phyloP scores from a whole-genome alignment of 2,329 filamentous ascomycete genomes.

The Neopestalotiopsis sp. region DNA sequence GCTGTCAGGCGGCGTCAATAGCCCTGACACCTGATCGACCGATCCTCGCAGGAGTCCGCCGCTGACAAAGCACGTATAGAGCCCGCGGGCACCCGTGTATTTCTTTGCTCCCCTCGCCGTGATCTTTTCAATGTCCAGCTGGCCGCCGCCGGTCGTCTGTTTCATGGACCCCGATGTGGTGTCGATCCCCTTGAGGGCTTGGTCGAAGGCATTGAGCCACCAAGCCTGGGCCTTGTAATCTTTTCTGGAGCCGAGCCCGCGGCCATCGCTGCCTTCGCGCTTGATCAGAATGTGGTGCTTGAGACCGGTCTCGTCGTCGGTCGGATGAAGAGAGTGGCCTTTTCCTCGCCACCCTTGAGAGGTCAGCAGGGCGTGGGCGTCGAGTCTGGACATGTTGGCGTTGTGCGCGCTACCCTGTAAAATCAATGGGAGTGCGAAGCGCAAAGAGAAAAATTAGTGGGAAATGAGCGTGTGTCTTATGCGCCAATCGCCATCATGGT shows the following conservation, averaged over 20 bases:
- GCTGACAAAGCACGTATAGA: slow-evolving; percentile 86
- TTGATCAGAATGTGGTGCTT: slow-evolving; percentile 82
- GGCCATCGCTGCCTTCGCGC: slow-evolving; percentile 75
- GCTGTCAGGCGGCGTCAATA: slow-evolving; percentile 38
- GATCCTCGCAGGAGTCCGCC: slow-evolving; percentile 82
- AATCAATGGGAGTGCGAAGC: background rate
- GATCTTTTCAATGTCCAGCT: slow-evolving; percentile 57
- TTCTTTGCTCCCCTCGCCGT: slow-evolving; percentile 56
- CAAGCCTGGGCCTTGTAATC: slow-evolving; percentile 80
- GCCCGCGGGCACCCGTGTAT: slow-evolving; percentile 65
- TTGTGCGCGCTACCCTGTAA: background rate
- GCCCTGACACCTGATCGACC: slow-evolving; percentile 42
- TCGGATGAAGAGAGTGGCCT: slow-evolving; percentile 85
- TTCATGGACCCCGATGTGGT: slow-evolving; percentile 60
- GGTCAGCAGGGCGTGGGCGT: slow-evolving; percentile 82
- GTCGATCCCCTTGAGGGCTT: slow-evolving; percentile 82
- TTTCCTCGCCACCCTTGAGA: slow-evolving; percentile 89
- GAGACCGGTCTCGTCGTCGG: slow-evolving; percentile 75
- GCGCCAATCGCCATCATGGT: background rate
- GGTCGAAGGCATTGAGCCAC: slow-evolving; percentile 96
- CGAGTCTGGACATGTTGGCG: slow-evolving; percentile 59
- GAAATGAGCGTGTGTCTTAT: background rate
- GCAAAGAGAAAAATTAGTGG: background rate
- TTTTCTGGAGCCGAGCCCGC: slow-evolving; percentile 80
- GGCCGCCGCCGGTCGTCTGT: slow-evolving; percentile 59